Percentiles rank a stretch among this genome's conserved stretches.
Evolutionary conservation across 306 rosid genomes (phyloP).

Genomic region (Fagus crenata): DNA sequence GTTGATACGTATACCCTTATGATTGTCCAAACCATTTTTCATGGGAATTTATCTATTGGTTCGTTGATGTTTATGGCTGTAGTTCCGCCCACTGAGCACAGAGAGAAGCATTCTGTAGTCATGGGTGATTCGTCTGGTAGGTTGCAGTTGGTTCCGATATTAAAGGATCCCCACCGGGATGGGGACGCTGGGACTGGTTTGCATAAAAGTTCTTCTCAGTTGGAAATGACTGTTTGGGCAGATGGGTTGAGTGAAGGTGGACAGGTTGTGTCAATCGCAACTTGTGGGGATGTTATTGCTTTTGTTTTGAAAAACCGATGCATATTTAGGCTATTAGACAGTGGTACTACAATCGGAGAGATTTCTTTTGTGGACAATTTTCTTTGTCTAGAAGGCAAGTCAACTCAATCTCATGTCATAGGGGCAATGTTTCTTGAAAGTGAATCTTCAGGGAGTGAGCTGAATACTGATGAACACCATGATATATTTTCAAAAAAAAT

Average conservation of each 20-base stretch:
- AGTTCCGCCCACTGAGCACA: slow-evolving; percentile 50
- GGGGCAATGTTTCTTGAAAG: slow-evolving; percentile 70
- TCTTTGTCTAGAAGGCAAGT: slow-evolving; percentile 32
- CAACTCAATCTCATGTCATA: slow-evolving; percentile 41
- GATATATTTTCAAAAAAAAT: slow-evolving; percentile 37
- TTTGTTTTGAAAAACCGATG: slow-evolving; percentile 57
- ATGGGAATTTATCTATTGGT: slow-evolving; percentile 76
- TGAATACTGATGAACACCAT: slow-evolving; percentile 29
- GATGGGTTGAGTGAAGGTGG: slow-evolving; percentile 52
- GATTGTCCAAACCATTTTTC: slow-evolving; percentile 74
- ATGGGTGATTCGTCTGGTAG: slow-evolving; percentile 75
- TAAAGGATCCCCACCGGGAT: slow-evolving; percentile 42
- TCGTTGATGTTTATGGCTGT: slow-evolving; percentile 72
- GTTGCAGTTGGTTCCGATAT: slow-evolving; percentile 53
- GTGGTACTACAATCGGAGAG: slow-evolving; percentile 60
- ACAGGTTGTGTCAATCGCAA: slow-evolving; percentile 51
- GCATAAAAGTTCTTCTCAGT: slow-evolving; percentile 37
- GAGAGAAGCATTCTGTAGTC: slow-evolving; percentile 57
- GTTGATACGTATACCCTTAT: slow-evolving; percentile 76
- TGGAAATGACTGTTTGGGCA: slow-evolving; percentile 46
- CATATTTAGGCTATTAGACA: slow-evolving; percentile 54
- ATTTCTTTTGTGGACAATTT: slow-evolving; percentile 50
- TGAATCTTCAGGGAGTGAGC: slow-evolving; percentile 33
- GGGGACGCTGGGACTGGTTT: slow-evolving; percentile 46
- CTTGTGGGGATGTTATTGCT: slow-evolving; percentile 46